Evolutionary conservation across 768 basidiomycete genomes (phyloP).

Genomic region (Trametes punicea): DNA sequence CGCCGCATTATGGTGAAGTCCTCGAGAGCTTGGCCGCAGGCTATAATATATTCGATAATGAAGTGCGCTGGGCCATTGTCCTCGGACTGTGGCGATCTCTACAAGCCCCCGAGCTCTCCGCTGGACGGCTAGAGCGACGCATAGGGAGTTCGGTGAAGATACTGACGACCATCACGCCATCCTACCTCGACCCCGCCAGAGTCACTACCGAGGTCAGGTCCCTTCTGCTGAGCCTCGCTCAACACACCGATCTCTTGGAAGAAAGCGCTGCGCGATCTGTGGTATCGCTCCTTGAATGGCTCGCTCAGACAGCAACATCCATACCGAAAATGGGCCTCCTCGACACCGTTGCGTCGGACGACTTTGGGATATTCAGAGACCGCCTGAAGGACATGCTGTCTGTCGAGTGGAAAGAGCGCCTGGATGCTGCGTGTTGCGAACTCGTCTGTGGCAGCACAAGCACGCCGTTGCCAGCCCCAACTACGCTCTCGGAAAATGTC

Average conservation of each 20-base stretch:
- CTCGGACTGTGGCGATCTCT: slow-evolving; percentile 29
- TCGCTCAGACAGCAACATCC: slow-evolving; percentile 25
- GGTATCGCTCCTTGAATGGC: slow-evolving; percentile 53
- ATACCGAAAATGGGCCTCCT: slow-evolving; percentile 41
- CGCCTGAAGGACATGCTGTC: slow-evolving; percentile 32
- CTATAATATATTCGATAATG: slow-evolving; percentile 24
- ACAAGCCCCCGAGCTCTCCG: slow-evolving; percentile 18
- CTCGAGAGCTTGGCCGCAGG: slow-evolving; percentile 30
- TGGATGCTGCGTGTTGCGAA: slow-evolving; percentile 34
- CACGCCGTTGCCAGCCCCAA: slow-evolving; percentile 19
- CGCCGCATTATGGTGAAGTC: slow-evolving; percentile 43
- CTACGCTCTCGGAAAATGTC: slow-evolving; percentile 39
- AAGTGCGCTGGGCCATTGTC: slow-evolving; percentile 35
- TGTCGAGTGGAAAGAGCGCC: slow-evolving; percentile 27
- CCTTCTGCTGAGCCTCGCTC: neutral
- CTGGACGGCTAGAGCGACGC: slow-evolving; percentile 4
- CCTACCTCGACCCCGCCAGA: slow-evolving; percentile 9
- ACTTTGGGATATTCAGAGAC: slow-evolving; percentile 45
- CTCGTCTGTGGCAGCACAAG: slow-evolving; percentile 15
- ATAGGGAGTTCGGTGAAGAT: slow-evolving; percentile 1
- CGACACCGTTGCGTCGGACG: slow-evolving; percentile 36
- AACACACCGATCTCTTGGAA: slow-evolving; percentile 25
- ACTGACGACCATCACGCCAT: slow-evolving; percentile 11
- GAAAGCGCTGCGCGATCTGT: slow-evolving; percentile 37
- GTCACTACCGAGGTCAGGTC: slow-evolving; percentile 9